A percentile compares a stretch with the other conserved stretches of the same genome.
These are phyloP conservation scores for Cladosporium sp. DNA, from an alignment of 2,329 filamentous ascomycete species.

Conservation along the genomic window DNA sequence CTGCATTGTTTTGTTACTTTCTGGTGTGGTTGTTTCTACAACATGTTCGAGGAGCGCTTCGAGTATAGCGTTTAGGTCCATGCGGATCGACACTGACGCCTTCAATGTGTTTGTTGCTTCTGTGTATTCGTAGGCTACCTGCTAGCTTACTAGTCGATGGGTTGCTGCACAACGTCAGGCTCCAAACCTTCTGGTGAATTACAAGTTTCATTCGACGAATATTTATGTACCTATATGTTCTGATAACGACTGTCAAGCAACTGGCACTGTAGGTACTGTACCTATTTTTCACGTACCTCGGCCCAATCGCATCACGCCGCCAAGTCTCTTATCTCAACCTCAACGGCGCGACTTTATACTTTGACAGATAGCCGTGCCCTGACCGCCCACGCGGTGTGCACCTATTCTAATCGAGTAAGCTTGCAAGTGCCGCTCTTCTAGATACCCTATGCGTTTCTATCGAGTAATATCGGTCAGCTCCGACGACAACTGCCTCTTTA, in stretches of 20 bases:
- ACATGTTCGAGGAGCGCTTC: too few species aligned
- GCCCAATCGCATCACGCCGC: background rate
- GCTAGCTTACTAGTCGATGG: too few species aligned
- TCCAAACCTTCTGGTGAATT: too few species aligned
- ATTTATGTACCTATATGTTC: too few species aligned
- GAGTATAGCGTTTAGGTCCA: too few species aligned
- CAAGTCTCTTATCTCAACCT: slow-evolving; percentile 9
- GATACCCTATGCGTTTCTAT: slow-evolving; percentile 3
- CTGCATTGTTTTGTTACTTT: too few species aligned
- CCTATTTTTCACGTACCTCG: background rate
- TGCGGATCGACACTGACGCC: too few species aligned
- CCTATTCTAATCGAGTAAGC: slow-evolving; percentile 14
- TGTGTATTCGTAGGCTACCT: too few species aligned
- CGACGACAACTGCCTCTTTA: background rate
- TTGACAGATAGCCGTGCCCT: slow-evolving; percentile 9
- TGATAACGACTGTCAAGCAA: background rate
- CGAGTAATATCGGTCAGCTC: slow-evolving; percentile 18
- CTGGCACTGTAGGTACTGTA: background rate
- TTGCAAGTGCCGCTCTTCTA: background rate
- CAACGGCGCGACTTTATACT: background rate
- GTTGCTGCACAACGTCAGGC: too few species aligned
- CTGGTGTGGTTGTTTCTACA: too few species aligned
- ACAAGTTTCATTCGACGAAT: too few species aligned
- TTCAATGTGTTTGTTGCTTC: too few species aligned
- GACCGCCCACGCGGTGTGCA: background rate